Base-by-base conservation (phyloP, 2,329 filamentous ascomycete genomes). In the Laburnicola sp. region DNA sequence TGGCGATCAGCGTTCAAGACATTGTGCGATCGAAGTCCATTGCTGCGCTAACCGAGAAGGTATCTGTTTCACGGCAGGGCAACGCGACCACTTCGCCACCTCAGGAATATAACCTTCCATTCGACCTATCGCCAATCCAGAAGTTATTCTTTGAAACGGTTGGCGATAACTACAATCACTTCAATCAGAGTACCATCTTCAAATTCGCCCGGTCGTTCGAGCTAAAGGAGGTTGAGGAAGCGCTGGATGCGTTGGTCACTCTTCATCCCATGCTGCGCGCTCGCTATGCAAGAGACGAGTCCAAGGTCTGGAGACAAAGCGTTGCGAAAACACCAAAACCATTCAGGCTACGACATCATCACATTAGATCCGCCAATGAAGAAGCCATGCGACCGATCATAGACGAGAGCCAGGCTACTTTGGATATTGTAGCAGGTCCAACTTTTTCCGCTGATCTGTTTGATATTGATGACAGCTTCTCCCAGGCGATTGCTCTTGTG, bases 381-480 rank as follows among this genome's bases (percentile, higher is more conserved):
- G 28, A 54, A 3, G 35, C 35, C 7, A 54, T 73, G 7, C 51
- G 46, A 11, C 45, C 59, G 1, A 56, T 65, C 9, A 50, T 73
- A 7, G 60, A 67, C 38, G 47, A 65, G 5, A 68, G 56, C 35
- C 68, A 74, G 48, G 54, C 60, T 0, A 62, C 61, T 2, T 53
- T 75, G 6, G 56, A 74, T 37, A 65, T 74, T 30, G 54, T 57
- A 6, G 48, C 56, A 26, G 72, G 73, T 0, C 72, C 77, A 1
- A 57, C 77, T 0, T 59, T 79, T 27, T 72, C 72, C 0, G 65
- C 75, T 2, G 75, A 79, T 46, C 53, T 78, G 6, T 74, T 79
- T 51, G 54, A 70, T 4, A 50, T 73, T 3, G 53, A 70, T 31
- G 65, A 66, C 0, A 57, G 62, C 11, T 60, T 65, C 51, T 72